A percentile compares a stretch with the other conserved stretches of the same genome.
phyloP scores from a whole-genome alignment of 2,329 filamentous ascomycete species.

The Botrytis galanthina region DNA sequence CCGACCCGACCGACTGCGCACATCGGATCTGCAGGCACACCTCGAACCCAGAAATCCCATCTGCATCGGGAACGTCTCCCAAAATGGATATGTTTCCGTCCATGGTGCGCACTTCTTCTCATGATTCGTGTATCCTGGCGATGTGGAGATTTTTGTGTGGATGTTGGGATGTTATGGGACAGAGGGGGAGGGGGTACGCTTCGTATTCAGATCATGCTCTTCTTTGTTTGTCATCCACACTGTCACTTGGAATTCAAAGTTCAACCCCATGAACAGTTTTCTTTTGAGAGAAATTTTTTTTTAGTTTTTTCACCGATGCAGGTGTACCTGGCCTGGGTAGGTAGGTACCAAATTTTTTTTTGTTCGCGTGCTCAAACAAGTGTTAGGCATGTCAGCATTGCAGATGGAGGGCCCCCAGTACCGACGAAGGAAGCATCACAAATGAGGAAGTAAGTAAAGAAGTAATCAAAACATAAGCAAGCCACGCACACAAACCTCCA shows the following conservation, averaged over 20 bases:
- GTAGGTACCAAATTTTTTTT: too few species aligned
- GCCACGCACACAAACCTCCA: neutral
- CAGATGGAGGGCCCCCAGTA: neutral
- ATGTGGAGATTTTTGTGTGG: neutral
- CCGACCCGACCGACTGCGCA: neutral
- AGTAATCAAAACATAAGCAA: neutral
- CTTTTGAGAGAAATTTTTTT: too few species aligned
- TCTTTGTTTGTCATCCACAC: neutral
- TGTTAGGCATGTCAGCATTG: neutral
- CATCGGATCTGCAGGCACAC: neutral
- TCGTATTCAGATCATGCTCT: constrained; percentile 6
- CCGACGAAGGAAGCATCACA: too few species aligned
- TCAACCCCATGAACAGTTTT: neutral
- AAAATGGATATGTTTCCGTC: neutral
- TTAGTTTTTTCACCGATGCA: neutral
- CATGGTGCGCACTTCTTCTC: rapidly evolving
- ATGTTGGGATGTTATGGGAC: neutral
- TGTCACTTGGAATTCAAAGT: neutral
- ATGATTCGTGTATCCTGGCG: neutral
- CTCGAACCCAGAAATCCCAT: neutral
- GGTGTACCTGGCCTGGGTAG: too few species aligned
- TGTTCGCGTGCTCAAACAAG: neutral
- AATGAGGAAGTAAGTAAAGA: neutral
- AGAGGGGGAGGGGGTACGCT: neutral
- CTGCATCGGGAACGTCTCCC: neutral